Evolutionary conservation across 2,329 filamentous ascomycete genomes (phyloP).

Genomic region (Helotiales sp.): DNA sequence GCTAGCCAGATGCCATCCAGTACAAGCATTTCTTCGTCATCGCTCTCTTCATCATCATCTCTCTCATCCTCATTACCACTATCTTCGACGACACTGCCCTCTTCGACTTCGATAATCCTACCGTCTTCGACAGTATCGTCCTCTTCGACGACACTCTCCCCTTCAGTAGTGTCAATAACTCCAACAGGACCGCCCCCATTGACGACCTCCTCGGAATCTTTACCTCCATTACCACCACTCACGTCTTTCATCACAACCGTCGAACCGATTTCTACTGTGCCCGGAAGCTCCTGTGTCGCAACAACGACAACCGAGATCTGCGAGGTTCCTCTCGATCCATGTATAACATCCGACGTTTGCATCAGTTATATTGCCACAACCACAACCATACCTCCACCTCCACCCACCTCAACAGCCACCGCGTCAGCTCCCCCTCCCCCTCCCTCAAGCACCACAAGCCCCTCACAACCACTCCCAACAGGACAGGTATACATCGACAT

Average conservation of each 20-base stretch:
- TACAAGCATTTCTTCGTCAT: slow-evolving; percentile 4
- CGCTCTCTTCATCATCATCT: slow-evolving; percentile 2
- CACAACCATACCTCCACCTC: neutral
- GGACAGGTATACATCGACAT: neutral
- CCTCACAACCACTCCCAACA: neutral
- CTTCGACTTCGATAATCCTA: slow-evolving; percentile 1
- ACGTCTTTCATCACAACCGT: slow-evolving; percentile 3
- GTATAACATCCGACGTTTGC: neutral
- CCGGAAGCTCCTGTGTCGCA: slow-evolving; percentile 4
- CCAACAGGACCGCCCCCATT: slow-evolving; percentile 2
- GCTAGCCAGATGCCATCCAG: slow-evolving; percentile 4
- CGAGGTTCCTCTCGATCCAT: slow-evolving; percentile 1
- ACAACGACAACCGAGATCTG: slow-evolving; percentile 4
- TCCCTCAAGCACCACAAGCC: neutral
- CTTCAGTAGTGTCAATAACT: slow-evolving; percentile 2
- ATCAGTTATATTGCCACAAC: neutral
- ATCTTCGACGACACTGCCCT: slow-evolving; percentile 2
- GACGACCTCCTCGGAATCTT: slow-evolving; percentile 3
- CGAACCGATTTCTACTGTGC: slow-evolving; percentile 5
- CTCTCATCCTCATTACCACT: neutral
- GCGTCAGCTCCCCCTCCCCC: neutral
- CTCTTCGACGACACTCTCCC: neutral
- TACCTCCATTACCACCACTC: slow-evolving; percentile 5
- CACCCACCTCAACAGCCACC: neutral
- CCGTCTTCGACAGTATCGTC: neutral